A percentile compares a stretch with the other conserved stretches of the same genome.
Conservation (phyloP, 2,329 filamentous ascomycete species). For the Arthroderma sp. region DNA sequence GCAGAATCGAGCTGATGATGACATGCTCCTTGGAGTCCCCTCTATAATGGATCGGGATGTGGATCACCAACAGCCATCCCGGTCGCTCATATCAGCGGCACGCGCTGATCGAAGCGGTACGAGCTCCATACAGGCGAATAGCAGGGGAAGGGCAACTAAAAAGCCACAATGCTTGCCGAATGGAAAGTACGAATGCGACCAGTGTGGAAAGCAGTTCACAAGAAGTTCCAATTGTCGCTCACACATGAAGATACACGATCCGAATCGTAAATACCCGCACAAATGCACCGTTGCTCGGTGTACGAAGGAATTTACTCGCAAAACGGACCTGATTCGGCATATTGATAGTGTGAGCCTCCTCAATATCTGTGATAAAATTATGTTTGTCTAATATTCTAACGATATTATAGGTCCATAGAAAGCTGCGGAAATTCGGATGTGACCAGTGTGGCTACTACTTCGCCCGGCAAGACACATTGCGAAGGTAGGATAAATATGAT, state of each 20-base stretch:
- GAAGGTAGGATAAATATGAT: conserved; percentile 45
- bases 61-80: no score
- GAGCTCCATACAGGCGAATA: no score
- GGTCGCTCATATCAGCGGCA: no score
- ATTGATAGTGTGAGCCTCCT: conserved; percentile 37
- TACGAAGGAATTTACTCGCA: conserved; percentile 64
- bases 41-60: no score
- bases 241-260: conserved; percentile 73
- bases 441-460: conserved; percentile 58
- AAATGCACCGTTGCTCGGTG: conserved; percentile 54
- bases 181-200: conserved; percentile 59
- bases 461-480: conserved; percentile 68
- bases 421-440: conserved; percentile 56
- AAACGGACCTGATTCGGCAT: conserved; percentile 58
- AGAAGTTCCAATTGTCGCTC: conserved; percentile 77
- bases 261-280: conserved; percentile 56
- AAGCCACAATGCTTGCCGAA: conserved; percentile 20
- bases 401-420: conserved; percentile 51
- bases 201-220: conserved; percentile 68
- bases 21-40: no score
- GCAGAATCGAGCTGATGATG: no score
- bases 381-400: background rate
- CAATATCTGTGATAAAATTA: background rate
- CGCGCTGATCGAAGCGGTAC: no score
- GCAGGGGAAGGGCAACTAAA: no score